Conservation (phyloP, 768 basidiomycete species). For the Auriscalpium orientale region DNA sequence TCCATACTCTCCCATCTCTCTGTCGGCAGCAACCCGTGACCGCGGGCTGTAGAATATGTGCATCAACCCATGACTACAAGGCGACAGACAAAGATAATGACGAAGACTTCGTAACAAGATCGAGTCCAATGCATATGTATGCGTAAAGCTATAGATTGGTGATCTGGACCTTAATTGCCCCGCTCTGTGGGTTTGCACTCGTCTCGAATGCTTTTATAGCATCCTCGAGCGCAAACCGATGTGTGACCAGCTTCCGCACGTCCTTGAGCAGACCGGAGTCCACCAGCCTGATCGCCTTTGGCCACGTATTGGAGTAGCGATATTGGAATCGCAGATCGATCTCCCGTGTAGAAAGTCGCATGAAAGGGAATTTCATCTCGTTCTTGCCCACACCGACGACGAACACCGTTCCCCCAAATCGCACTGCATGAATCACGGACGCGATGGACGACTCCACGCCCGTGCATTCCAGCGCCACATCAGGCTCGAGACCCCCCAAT, state of each 20-base stretch:
- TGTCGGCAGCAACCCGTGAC: too few relatives aligned
- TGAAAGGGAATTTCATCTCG: slow-evolving; percentile 60
- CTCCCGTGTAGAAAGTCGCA: slow-evolving; percentile 65
- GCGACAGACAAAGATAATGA: too few relatives aligned
- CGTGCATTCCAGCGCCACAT: slow-evolving; percentile 53
- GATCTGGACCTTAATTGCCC: slow-evolving; percentile 66
- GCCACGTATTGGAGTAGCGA: slow-evolving; percentile 70
- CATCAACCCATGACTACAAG: too few relatives aligned
- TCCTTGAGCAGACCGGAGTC: slow-evolving; percentile 59
- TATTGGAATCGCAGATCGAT: slow-evolving; percentile 65
- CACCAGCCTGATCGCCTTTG: slow-evolving; percentile 79
- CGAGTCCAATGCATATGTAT: too few relatives aligned
- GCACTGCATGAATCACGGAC: slow-evolving; percentile 38
- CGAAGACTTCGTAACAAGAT: too few relatives aligned
- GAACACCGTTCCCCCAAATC: slow-evolving; percentile 62
- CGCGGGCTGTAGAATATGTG: too few relatives aligned
- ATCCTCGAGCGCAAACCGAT: slow-evolving; percentile 63
- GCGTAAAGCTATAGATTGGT: neutral
- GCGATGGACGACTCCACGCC: slow-evolving; percentile 58
- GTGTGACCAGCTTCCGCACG: slow-evolving; percentile 75
- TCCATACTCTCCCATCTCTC: too few relatives aligned
- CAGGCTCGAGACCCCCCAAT: slow-evolving; percentile 40
- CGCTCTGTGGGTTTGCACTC: slow-evolving; percentile 58
- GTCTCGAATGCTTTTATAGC: slow-evolving; percentile 75
- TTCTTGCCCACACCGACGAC: slow-evolving; percentile 64